These are phyloP conservation scores for Graphiopsis chlorocephala DNA, from an alignment of 2,329 filamentous ascomycete species.

Conservation along the genomic window DNA sequence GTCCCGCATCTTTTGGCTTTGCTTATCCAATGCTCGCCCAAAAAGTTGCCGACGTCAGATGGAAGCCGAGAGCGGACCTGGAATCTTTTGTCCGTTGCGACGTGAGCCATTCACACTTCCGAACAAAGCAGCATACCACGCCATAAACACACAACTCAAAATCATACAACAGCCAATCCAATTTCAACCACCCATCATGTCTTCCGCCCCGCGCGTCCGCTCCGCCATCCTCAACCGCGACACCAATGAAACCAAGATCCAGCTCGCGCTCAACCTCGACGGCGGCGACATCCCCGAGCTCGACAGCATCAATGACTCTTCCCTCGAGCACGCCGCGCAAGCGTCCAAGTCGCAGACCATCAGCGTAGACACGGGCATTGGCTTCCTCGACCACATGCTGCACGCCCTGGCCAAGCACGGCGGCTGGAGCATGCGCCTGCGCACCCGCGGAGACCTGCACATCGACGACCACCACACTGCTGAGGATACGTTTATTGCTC, in stretches of 20 bases:
- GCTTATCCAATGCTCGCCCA: conserved; percentile 14
- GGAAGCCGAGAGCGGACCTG: neutral
- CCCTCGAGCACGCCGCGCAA: conserved; percentile 75
- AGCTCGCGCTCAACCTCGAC: conserved; percentile 88
- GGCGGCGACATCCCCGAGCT: conserved; percentile 61
- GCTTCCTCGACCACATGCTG: conserved; percentile 98
- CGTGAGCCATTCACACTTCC: neutral
- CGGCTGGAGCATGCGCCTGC: conserved; percentile 83
- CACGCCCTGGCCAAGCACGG: conserved; percentile 95
- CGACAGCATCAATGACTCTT: conserved; percentile 52
- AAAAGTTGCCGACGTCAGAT: conserved; percentile 9
- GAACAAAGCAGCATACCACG: neutral
- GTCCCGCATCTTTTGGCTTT: conserved; percentile 10
- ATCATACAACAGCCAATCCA: neutral
- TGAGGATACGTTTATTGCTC: conserved; percentile 89
- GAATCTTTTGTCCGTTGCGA: neutral
- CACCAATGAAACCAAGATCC: conserved; percentile 98
- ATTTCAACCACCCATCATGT: conserved; percentile 23
- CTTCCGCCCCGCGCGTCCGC: conserved; percentile 46
- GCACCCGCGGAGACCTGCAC: conserved; percentile 85
- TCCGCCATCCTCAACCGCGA: conserved; percentile 78
- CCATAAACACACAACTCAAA: neutral
- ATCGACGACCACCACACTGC: conserved; percentile 99
- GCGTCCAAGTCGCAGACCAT: conserved; percentile 81
- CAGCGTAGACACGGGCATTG: conserved; percentile 86